These are phyloP conservation scores for Monosporozyma aerobia DNA, from an alignment of 805 yeast species.

Conservation along the genomic window DNA sequence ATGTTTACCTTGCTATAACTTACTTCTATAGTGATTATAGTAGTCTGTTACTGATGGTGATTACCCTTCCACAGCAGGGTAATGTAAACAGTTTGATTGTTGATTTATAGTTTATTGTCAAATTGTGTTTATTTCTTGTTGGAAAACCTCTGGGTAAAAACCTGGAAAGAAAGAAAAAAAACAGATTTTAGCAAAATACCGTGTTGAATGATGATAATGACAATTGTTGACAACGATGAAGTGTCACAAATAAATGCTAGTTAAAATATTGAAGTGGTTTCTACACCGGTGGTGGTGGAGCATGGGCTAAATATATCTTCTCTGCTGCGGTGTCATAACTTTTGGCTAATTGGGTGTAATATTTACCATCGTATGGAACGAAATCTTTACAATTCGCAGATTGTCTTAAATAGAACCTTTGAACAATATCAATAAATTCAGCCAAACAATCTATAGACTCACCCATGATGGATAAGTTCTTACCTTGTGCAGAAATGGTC, in stretches of 20 bases:
- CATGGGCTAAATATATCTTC: constrained; percentile 26
- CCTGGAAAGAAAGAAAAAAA: neutral
- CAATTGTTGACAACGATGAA: neutral
- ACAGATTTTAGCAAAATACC: neutral
- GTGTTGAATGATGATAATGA: neutral
- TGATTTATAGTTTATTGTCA: neutral
- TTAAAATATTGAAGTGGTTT: neutral
- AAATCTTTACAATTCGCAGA: constrained; percentile 18
- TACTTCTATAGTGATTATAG: neutral
- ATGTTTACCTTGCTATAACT: neutral
- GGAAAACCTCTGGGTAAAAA: neutral
- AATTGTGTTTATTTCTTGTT: neutral
- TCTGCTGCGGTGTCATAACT: constrained; percentile 23
- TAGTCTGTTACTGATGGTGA: constrained; percentile 1
- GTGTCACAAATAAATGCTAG: neutral
- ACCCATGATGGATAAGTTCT: constrained; percentile 35
- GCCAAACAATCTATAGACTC: constrained; percentile 36
- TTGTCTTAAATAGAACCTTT: constrained; percentile 22
- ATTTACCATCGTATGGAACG: constrained; percentile 14
- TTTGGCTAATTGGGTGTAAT: constrained; percentile 18
- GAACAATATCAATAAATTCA: constrained; percentile 27
- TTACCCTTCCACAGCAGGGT: constrained; percentile 4
- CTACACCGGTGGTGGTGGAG: constrained; percentile 23
- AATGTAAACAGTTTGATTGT: neutral
- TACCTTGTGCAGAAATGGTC: constrained; percentile 18